Evolutionary conservation across 257 asterid genomes (phyloP).

Genomic region (Pogostemon cablin): DNA sequence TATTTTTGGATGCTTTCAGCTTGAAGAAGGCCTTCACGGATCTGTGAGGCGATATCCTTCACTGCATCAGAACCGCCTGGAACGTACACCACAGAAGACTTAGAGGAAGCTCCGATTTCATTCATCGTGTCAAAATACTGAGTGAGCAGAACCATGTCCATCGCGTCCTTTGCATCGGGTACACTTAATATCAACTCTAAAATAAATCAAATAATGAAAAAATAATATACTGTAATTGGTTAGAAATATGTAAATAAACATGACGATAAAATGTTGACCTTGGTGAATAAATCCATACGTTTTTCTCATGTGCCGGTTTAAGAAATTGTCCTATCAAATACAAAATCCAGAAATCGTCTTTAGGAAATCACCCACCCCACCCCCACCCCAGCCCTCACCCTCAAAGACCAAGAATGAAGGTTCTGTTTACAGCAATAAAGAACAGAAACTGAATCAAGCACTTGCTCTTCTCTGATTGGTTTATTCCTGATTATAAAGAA

Average conservation of each 20-base stretch:
- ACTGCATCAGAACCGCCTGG: slow-evolving; percentile 48
- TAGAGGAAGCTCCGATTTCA: slow-evolving; percentile 43
- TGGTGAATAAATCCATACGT: too few relatives aligned
- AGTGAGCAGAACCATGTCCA: slow-evolving; percentile 50
- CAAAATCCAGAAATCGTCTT: neutral
- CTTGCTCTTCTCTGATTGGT: slow-evolving; percentile 24
- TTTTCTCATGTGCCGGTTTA: too few relatives aligned
- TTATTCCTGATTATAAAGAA: neutral
- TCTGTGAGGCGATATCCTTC: slow-evolving; percentile 41
- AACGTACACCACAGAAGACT: slow-evolving; percentile 35
- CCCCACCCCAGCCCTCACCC: neutral
- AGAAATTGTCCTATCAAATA: too few relatives aligned
- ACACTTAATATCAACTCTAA: too few relatives aligned
- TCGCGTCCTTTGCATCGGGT: slow-evolving; percentile 41
- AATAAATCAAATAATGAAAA: too few relatives aligned
- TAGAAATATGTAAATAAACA: too few relatives aligned
- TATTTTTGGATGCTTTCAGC: slow-evolving; percentile 15
- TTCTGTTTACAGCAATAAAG: neutral
- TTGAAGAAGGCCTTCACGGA: slow-evolving; percentile 43
- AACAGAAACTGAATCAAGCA: slow-evolving; percentile 22
- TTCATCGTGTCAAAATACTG: slow-evolving; percentile 50
- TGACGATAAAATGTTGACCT: too few relatives aligned
- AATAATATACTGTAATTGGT: too few relatives aligned
- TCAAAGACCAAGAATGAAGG: neutral
- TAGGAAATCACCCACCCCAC: neutral